Evolutionary conservation across 371 early-diverging fungal genomes (phyloP), one percentile per base, ranked within the genome.

Genomic region (Massospora cicadina): DNA sequence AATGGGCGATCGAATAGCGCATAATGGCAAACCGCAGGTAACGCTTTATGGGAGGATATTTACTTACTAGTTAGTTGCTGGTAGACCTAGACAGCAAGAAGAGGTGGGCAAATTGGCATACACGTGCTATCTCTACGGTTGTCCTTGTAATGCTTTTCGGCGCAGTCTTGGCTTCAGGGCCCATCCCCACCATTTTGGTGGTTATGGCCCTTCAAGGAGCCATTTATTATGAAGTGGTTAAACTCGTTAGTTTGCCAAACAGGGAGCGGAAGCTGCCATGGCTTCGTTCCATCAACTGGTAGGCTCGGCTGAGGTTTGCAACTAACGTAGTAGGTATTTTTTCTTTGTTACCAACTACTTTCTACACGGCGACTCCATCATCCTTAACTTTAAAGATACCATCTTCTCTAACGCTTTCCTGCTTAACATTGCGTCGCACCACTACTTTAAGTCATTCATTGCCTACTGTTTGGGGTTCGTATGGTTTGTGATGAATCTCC

Each of bases 241-340:
- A 82, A 25, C 81, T 97, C 33, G 90, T 90, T 25, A 78, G 83
- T 65, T 81, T 84, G 33, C 89, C 92, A 17, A 88, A 86, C 65
- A 86, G 84, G 69, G 85, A 89, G 67, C 82, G 83, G 56, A 87
- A 85, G 66, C 72, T 95, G 63, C 90, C 93, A 10, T 95, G 91
- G 94, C 85, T 90, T 70, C 81, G 94, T 53, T 82, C 91, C 17
- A 79, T 94, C 81, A 90, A 94, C 71, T 93, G 92, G 90, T 89
- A 86, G 63, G 70, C 31, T 13, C 55, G 25, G 12, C 32, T 31
- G n/a, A 56, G 76, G 76, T 65, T 23, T 60, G 26, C 5, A 43
- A 3, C 24, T 21, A 54, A 23, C 60, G 33, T 57, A 58, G 31
- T 53, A 60, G 82, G 83, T 90, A 89, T 71, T 89, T 87, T 68